phyloP scores from a whole-genome alignment of 495 filamentous ascomycete species.

The Penicillium parvum region DNA sequence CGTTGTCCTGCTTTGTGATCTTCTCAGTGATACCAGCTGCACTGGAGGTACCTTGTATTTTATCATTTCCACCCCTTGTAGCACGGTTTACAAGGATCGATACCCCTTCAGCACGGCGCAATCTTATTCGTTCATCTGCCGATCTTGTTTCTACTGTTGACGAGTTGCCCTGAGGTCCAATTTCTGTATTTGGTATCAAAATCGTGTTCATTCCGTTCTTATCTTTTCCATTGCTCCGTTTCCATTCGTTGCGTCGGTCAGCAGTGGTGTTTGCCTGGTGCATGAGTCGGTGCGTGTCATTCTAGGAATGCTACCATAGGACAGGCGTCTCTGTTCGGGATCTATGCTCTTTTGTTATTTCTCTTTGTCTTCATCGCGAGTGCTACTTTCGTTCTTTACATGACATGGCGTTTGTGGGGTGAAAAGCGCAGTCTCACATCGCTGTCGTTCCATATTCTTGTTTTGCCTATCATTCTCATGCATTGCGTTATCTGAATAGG shows the following conservation, averaged over 20 bases:
- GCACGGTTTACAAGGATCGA: conserved; percentile 35
- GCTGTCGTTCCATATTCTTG: neutral
- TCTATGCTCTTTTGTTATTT: neutral
- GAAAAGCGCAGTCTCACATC: conserved; percentile 14
- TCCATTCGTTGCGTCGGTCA: neutral
- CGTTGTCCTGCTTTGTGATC: no score
- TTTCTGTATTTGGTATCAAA: neutral
- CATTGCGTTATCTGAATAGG: no score
- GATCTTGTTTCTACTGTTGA: neutral
- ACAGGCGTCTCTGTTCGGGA: conserved; percentile 8
- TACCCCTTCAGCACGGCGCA: conserved; percentile 16
- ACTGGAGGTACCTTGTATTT: conserved; percentile 25
- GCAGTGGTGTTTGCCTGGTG: no score
- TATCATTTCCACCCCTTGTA: conserved; percentile 29
- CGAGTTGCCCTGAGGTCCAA: neutral
- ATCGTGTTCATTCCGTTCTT: neutral
- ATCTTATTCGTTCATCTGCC: neutral
- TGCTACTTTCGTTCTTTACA: conserved; percentile 25
- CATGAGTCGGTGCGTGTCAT: no score
- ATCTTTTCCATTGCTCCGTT: neutral
- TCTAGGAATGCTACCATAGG: no score
- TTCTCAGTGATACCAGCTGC: conserved; percentile 4
- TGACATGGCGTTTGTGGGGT: conserved; percentile 25
- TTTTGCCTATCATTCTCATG: conserved; percentile 1
- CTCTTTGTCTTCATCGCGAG: conserved; percentile 14